Evolutionary conservation across 768 basidiomycete genomes (phyloP).

Genomic region (Rhizopogon sp.): DNA sequence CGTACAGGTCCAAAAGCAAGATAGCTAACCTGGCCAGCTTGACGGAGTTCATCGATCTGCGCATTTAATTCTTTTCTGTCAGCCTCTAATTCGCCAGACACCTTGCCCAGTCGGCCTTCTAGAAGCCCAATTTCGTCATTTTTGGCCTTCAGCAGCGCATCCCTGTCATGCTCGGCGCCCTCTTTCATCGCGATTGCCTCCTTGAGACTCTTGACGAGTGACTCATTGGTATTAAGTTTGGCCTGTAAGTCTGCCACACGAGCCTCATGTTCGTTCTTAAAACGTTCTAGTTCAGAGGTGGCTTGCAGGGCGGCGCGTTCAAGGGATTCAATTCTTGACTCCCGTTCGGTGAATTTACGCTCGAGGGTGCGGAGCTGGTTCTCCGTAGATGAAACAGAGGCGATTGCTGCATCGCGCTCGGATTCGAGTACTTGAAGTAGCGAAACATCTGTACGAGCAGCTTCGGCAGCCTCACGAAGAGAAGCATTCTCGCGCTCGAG

Average conservation of each 20-base stretch:
- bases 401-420: constrained; percentile 40
- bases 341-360: constrained; percentile 38
- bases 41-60: constrained; percentile 80
- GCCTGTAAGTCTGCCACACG: constrained; percentile 38
- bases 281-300: constrained; percentile 39
- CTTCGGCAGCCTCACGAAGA: constrained; percentile 35
- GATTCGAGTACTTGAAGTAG: constrained; percentile 28
- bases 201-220: constrained; percentile 44
- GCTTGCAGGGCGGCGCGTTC: constrained; percentile 38
- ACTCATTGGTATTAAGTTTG: constrained; percentile 40
- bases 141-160: constrained; percentile 48
- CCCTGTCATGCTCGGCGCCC: constrained; percentile 42
- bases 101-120: constrained; percentile 40
- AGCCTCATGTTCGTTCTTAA: constrained; percentile 39
- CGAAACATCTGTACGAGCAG: constrained; percentile 16
- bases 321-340: constrained; percentile 40
- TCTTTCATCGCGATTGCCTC: constrained; percentile 49
- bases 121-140: constrained; percentile 57
- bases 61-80: constrained; percentile 64
- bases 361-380: constrained; percentile 36
- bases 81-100: constrained; percentile 41
- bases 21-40: constrained; percentile 75
- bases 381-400: constrained; percentile 39
- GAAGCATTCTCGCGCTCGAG: constrained; percentile 70
- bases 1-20: constrained; percentile 1